phyloP scores from a whole-genome alignment of 306 rosid genomes.

The Rosa multiflora region DNA sequence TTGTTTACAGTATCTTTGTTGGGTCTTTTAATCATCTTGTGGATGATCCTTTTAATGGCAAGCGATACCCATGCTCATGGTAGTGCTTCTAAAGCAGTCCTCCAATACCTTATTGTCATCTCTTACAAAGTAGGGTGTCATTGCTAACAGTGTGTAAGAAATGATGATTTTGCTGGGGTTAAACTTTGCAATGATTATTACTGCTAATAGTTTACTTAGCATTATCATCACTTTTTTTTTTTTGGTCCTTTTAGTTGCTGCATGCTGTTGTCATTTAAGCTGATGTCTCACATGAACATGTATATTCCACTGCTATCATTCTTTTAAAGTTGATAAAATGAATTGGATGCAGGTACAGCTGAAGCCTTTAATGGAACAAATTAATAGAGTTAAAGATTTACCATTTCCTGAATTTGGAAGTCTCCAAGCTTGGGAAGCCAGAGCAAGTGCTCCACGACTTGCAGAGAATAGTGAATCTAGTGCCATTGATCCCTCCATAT shows the following conservation, averaged over 20 bases:
- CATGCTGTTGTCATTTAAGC: conserved; percentile 11
- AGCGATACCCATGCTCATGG: not conserved
- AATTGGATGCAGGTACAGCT: conserved; percentile 66
- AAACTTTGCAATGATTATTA: not conserved
- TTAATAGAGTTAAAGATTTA: conserved; percentile 79
- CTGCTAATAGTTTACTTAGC: conserved; percentile 7
- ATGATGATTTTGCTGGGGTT: not conserved
- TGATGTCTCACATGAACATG: not conserved
- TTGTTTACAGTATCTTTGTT: not conserved
- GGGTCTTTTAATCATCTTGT: not conserved
- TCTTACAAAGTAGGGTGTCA: not conserved
- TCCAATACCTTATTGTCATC: not conserved
- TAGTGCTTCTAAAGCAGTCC: not conserved
- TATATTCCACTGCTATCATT: not conserved
- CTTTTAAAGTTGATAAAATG: conserved; percentile 11
- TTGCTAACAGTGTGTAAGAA: not conserved
- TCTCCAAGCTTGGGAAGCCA: conserved; percentile 97
- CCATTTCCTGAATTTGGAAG: conserved; percentile 84
- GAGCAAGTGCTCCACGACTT: conserved; percentile 74
- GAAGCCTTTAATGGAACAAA: conserved; percentile 83
- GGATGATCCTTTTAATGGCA: not conserved
- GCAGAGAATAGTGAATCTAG: conserved; percentile 66
- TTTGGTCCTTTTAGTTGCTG: not conserved
- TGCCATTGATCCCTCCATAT: conserved; percentile 60
- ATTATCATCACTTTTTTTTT: not conserved